Percentiles rank a stretch among this genome's conserved stretches.
phyloP scores from a whole-genome alignment of 768 basidiomycete genomes.

The Trametes maxima region DNA sequence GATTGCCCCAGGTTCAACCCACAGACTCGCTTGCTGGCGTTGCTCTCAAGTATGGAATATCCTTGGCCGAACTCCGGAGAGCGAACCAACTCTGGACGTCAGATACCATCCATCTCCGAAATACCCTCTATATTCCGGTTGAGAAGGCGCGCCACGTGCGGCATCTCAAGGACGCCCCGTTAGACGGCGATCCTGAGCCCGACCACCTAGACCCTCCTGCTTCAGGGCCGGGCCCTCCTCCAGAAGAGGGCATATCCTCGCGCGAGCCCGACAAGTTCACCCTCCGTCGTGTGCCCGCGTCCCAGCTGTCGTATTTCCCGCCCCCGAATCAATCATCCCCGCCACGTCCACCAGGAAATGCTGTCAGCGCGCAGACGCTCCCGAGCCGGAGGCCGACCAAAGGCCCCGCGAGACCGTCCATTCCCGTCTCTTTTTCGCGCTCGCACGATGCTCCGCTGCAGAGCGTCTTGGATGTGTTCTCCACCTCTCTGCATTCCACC shows the following conservation, averaged over 20 bases:
- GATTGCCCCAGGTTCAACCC: slow-evolving; percentile 56
- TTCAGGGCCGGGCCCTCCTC: background rate
- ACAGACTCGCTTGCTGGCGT: slow-evolving; percentile 86
- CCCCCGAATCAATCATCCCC: slow-evolving; percentile 20
- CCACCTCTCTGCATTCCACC: slow-evolving; percentile 13
- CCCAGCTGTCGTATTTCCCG: slow-evolving; percentile 38
- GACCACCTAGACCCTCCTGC: background rate
- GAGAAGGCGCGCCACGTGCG: slow-evolving; percentile 54
- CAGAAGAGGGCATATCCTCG: background rate
- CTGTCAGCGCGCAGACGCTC: background rate
- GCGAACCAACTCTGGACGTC: slow-evolving; percentile 94
- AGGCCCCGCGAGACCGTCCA: background rate
- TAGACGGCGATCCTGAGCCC: slow-evolving; percentile 6
- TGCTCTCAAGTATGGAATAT: slow-evolving; percentile 86
- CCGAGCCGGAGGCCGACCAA: background rate
- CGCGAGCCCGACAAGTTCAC: slow-evolving; percentile 15
- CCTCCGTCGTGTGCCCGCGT: slow-evolving; percentile 34
- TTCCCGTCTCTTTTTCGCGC: slow-evolving; percentile 6
- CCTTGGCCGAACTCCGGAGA: slow-evolving; percentile 77
- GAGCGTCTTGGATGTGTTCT: slow-evolving; percentile 11
- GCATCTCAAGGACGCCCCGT: slow-evolving; percentile 28
- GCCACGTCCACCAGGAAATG: background rate
- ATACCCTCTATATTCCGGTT: slow-evolving; percentile 77
- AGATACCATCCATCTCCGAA: slow-evolving; percentile 88
- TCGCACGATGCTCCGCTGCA: slow-evolving; percentile 5